Percentiles rank a stretch among this genome's conserved stretches.
Evolutionary conservation across 2,329 filamentous ascomycete genomes (phyloP).

Genomic region (Trichoderma hamatum): DNA sequence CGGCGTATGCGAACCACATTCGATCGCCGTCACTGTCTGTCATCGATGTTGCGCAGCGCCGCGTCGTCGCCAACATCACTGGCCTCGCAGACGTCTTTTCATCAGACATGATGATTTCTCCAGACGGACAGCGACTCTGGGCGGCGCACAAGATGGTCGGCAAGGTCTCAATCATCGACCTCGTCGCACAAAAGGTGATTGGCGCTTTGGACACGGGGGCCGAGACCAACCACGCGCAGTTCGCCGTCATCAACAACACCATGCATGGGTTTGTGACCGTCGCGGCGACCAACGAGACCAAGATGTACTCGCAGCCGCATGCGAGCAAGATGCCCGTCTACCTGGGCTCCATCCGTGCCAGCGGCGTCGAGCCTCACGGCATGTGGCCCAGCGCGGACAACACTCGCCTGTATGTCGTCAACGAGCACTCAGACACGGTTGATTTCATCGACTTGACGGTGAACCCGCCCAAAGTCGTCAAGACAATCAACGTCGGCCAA

Average conservation of each 20-base stretch:
- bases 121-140: slow-evolving; percentile 26
- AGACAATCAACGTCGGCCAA: slow-evolving; percentile 25
- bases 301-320: slow-evolving; percentile 25
- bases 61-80: slow-evolving; percentile 13
- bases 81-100: slow-evolving; percentile 26
- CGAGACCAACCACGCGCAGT: slow-evolving; percentile 29
- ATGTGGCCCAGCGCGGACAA: slow-evolving; percentile 29
- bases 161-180: slow-evolving; percentile 26
- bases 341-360: slow-evolving; percentile 21
- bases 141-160: slow-evolving; percentile 28
- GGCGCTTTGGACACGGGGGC: slow-evolving; percentile 25
- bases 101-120: slow-evolving; percentile 30
- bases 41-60: slow-evolving; percentile 26
- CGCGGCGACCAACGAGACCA: slow-evolving; percentile 24
- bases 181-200: neutral
- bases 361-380: slow-evolving; percentile 27
- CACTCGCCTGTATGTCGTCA: slow-evolving; percentile 27
- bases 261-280: slow-evolving; percentile 28
- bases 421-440: slow-evolving; percentile 28
- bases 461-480: neutral
- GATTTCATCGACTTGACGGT: slow-evolving; percentile 27
- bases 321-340: slow-evolving; percentile 15
- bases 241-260: slow-evolving; percentile 23
- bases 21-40: slow-evolving; percentile 26
- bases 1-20: slow-evolving; percentile 29